These are phyloP conservation scores for Talaromyces wortmannii DNA, from an alignment of 495 filamentous ascomycete species.

Conservation along the genomic window DNA sequence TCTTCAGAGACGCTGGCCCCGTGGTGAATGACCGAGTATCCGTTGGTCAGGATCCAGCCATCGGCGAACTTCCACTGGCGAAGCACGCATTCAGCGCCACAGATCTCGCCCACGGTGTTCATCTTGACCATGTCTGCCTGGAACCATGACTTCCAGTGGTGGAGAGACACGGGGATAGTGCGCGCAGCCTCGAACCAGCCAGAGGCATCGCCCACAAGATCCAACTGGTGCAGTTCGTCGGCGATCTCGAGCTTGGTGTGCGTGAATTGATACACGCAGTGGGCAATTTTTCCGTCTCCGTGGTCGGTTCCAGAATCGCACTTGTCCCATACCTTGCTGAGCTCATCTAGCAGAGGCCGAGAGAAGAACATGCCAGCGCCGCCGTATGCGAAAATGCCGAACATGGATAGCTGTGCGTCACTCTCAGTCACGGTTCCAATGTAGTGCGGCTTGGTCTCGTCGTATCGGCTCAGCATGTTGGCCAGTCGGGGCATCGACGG, in stretches of 20 bases:
- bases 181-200: constrained; percentile 51
- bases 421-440: constrained; percentile 52
- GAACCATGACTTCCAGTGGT: constrained; percentile 56
- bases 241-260: constrained; percentile 41
- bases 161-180: constrained; percentile 43
- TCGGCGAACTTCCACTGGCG: constrained; percentile 51
- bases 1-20: constrained; percentile 22
- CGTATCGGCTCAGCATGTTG: constrained; percentile 34
- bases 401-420: constrained; percentile 38
- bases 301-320: constrained; percentile 35
- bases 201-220: constrained; percentile 41
- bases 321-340: constrained; percentile 26
- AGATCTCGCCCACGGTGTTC: constrained; percentile 41
- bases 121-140: constrained; percentile 43
- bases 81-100: constrained; percentile 48
- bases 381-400: constrained; percentile 50
- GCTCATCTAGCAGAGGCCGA: constrained; percentile 32
- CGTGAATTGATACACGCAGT: constrained; percentile 48
- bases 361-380: constrained; percentile 56
- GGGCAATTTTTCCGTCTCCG: constrained; percentile 40
- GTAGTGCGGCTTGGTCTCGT: constrained; percentile 40
- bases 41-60: constrained; percentile 51
- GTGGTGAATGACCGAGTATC: constrained; percentile 47
- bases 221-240: constrained; percentile 45
- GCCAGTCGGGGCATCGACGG: constrained; percentile 43